Conservation (phyloP, 177 flowering plant genomes). For the Tripterygium wilfordii region DNA sequence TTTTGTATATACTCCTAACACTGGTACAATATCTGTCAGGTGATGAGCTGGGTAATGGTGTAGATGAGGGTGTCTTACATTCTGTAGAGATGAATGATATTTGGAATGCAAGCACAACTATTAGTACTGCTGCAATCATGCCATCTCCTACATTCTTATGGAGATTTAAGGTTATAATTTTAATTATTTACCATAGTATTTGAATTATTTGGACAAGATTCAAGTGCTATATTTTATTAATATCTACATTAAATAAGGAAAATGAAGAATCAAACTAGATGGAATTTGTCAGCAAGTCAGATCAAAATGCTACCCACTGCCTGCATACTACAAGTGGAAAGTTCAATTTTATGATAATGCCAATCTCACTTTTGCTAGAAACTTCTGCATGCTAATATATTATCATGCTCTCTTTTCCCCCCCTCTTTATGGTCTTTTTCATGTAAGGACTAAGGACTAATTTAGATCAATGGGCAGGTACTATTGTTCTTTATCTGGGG, state of each 20-base stretch:
- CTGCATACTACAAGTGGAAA: too few relatives aligned
- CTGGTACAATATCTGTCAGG: conserved; percentile 2
- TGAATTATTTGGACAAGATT: neutral
- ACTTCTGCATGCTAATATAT: too few relatives aligned
- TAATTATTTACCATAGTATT: neutral
- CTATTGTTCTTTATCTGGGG: conserved; percentile 81
- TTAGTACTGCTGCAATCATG: conserved; percentile 52
- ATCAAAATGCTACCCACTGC: too few relatives aligned
- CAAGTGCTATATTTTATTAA: neutral
- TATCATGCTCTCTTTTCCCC: neutral
- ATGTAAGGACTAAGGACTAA: too few relatives aligned
- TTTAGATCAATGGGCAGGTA: conserved; percentile 42
- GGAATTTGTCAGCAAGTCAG: too few relatives aligned
- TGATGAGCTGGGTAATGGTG: conserved; percentile 38
- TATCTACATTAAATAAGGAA: too few relatives aligned
- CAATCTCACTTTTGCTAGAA: too few relatives aligned
- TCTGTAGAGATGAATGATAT: conserved; percentile 36
- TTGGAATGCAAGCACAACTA: conserved; percentile 45
- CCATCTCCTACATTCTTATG: conserved; percentile 82
- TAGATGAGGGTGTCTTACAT: conserved; percentile 36
- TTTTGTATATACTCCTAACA: conserved; percentile 1
- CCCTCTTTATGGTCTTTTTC: neutral
- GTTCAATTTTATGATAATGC: too few relatives aligned
- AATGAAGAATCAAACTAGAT: too few relatives aligned
- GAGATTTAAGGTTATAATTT: conserved; percentile 80